Percentiles rank a stretch among this genome's conserved stretches.
phyloP scores from a whole-genome alignment of 352 stramenopile species.

The Globisporangium acanthophoron region DNA sequence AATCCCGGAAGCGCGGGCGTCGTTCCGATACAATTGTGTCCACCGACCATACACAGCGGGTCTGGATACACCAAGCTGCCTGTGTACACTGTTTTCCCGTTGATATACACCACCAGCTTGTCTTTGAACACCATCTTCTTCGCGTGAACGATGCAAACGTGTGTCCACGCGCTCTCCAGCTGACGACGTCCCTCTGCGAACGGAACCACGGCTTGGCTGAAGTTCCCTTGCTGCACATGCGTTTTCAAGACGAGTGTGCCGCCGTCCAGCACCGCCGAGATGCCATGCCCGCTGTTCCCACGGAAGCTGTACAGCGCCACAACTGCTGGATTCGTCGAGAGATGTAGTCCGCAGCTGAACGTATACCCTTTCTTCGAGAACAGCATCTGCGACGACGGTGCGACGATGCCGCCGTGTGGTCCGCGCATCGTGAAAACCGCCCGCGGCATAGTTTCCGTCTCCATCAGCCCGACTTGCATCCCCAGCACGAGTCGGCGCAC shows the following conservation, averaged over 20 bases:
- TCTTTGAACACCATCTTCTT: conserved; percentile 90
- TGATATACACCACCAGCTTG: conserved; percentile 69
- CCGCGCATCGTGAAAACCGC: conserved; percentile 73
- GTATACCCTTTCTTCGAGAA: conserved; percentile 78
- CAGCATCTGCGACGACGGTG: conserved; percentile 45
- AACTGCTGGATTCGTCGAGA: conserved; percentile 24
- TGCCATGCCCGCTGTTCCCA: conserved; percentile 65
- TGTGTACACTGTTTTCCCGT: conserved; percentile 51
- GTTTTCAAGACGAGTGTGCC: conserved; percentile 53
- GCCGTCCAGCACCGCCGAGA: conserved; percentile 52
- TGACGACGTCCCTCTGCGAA: conserved; percentile 38
- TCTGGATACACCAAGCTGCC: conserved; percentile 74
- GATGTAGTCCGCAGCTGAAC: conserved; percentile 54
- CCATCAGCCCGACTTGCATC: conserved; percentile 50
- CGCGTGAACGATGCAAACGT: conserved; percentile 73
- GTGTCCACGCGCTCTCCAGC: conserved; percentile 60
- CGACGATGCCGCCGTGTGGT: conserved; percentile 53
- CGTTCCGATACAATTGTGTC: conserved; percentile 68
- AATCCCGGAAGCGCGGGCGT: conserved; percentile 40
- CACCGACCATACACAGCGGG: conserved; percentile 53
- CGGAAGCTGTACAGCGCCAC: conserved; percentile 73
- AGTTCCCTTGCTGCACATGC: conserved; percentile 30
- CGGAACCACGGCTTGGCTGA: conserved; percentile 50
- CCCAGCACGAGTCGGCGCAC: conserved; percentile 44
- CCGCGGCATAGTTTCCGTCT: conserved; percentile 44